Evolutionary conservation across 441 rosid species (phyloP).

Genomic region (Brassica hybrid): DNA sequence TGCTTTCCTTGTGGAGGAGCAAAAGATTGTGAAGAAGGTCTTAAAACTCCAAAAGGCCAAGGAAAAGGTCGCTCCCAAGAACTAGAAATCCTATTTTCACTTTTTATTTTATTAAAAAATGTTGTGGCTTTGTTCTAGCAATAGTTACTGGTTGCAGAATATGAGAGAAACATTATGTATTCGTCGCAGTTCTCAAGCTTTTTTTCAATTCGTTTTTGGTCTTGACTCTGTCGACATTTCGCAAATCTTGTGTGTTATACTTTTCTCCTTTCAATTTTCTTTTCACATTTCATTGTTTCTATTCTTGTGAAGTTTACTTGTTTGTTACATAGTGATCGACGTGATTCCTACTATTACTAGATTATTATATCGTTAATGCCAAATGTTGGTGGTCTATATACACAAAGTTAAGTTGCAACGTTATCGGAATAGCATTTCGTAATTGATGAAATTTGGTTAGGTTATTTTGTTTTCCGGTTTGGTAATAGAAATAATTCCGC

Average conservation of each 20-base stretch:
- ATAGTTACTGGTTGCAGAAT: slow-evolving; percentile 42
- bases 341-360: background rate
- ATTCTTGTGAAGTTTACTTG: background rate
- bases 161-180: slow-evolving; percentile 40
- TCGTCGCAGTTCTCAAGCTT: slow-evolving; percentile 31
- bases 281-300: background rate
- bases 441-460: too few species aligned
- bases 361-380: background rate
- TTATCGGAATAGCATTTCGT: too few species aligned
- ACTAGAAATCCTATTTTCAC: slow-evolving; percentile 40
- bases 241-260: slow-evolving; percentile 22
- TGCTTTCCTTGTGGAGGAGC: slow-evolving; percentile 88
- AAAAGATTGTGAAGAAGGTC: slow-evolving; percentile 88
- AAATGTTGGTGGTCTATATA: background rate
- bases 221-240: slow-evolving; percentile 46
- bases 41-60: slow-evolving; percentile 84
- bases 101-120: slow-evolving; percentile 20
- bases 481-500: too few species aligned
- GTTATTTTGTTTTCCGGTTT: background rate
- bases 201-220: slow-evolving; percentile 16
- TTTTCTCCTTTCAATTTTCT: slow-evolving; percentile 3
- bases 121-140: slow-evolving; percentile 38
- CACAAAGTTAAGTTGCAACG: too few species aligned
- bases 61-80: slow-evolving; percentile 66
- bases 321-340: background rate